Base-by-base conservation (phyloP, 345 rosid genomes). In the Bretschneidera sinensis region DNA sequence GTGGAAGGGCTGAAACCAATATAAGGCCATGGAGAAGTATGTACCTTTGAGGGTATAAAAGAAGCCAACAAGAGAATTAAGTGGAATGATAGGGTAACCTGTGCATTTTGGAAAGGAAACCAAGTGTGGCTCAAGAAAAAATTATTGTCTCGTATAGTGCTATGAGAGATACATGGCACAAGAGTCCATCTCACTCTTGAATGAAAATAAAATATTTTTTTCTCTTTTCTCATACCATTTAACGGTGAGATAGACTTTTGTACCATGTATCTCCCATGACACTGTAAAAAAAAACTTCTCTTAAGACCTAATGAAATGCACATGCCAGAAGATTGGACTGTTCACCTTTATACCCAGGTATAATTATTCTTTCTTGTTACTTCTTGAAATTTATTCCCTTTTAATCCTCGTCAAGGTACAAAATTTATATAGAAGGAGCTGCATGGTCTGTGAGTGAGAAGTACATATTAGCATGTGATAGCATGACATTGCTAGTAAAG, bases 361-460 rank as follows among this genome's bases (percentile, higher is more conserved):
- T 21, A 47, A 4, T 4, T 31, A 31, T n/a, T n/a, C n/a, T n/a
- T n/a, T n/a, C 48, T 7, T 25, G 17, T 13, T 17, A 14, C 17
- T 1, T 17, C 5, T 34, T 17, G 5, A 5, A 6, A 34, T 15
- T 6, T 52, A 4, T 15, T 45, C 23, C 35, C 35, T 31, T 4
- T 31, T 4, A 4, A 4, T 4, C 35, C 4, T 31, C 3, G 4
- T 17, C 19, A 6, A 74, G 83, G 25, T 75, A 75, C 13, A 74
- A 78, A 51, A 69, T 72, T 47, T 78, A 65, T 56, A 47, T 72
- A 2, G 79, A 78, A 48, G 83, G 79, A 65, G 10, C 9, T 28
- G 64, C 73, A 17, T 78, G 79, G 83, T 72, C 73, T 0, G 79
- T 74, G 61, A 75, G 83, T 60, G 60, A 69, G 56, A 78, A 78